phyloP scores from a whole-genome alignment of 2,329 filamentous ascomycete species.

The Cladosporium austrohemisphaericum region DNA sequence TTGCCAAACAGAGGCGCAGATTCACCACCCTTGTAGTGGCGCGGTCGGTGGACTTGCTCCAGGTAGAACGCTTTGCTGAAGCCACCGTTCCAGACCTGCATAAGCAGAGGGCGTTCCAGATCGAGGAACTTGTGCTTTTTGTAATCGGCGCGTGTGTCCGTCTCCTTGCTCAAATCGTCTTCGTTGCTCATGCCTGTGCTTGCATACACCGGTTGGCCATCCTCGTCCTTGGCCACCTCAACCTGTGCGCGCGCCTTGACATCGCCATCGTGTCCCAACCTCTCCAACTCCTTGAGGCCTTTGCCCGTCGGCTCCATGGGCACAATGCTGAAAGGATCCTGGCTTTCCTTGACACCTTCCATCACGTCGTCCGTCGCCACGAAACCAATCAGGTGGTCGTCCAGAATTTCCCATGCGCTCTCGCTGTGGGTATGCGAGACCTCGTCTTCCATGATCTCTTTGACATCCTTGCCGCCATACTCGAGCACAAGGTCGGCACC shows the following conservation, averaged over 20 bases:
- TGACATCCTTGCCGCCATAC: slow-evolving; percentile 83
- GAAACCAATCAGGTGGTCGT: slow-evolving; percentile 82
- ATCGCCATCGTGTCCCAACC: slow-evolving; percentile 44
- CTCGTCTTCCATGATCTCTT: slow-evolving; percentile 75
- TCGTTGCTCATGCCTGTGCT: slow-evolving; percentile 83
- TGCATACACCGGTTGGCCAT: slow-evolving; percentile 46
- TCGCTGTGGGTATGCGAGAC: slow-evolving; percentile 84
- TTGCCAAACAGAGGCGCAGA: slow-evolving; percentile 96
- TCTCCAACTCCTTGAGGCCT: slow-evolving; percentile 49
- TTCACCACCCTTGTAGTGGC: slow-evolving; percentile 89
- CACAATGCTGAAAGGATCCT: slow-evolving; percentile 48
- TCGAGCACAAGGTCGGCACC: slow-evolving; percentile 84
- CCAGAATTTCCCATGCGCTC: slow-evolving; percentile 90
- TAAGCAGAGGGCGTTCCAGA: slow-evolving; percentile 74
- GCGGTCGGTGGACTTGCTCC: slow-evolving; percentile 89
- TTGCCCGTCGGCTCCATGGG: slow-evolving; percentile 50
- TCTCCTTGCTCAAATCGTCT: slow-evolving; percentile 83
- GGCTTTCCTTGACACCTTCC: slow-evolving; percentile 47
- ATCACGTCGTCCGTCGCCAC: slow-evolving; percentile 59
- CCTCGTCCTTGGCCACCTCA: slow-evolving; percentile 18
- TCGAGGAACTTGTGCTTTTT: slow-evolving; percentile 93
- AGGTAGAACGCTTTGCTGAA: slow-evolving; percentile 97
- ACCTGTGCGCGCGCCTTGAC: slow-evolving; percentile 39
- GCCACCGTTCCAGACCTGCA: slow-evolving; percentile 82
- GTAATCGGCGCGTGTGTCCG: slow-evolving; percentile 71